phyloP scores from a whole-genome alignment of 805 yeast species.

The Starmera quercuum region DNA sequence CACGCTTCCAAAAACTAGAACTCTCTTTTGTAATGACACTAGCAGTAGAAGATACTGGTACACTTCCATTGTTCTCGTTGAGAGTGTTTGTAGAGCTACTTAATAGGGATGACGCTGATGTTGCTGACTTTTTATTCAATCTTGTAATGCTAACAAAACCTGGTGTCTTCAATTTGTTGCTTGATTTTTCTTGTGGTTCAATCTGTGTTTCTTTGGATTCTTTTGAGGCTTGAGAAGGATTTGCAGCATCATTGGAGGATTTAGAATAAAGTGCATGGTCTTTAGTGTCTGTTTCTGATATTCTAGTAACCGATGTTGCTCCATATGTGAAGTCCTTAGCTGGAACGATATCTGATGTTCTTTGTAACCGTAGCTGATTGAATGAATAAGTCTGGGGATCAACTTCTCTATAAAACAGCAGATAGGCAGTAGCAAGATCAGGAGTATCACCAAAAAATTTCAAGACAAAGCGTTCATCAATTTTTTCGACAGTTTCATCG shows the following conservation, averaged over 20 bases:
- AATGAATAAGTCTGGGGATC: constrained; percentile 27
- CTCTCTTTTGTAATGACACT: constrained; percentile 3
- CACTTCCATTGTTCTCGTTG: neutral
- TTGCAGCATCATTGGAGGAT: neutral
- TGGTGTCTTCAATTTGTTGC: too few species aligned
- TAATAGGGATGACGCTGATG: too few species aligned
- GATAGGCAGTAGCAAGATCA: constrained; percentile 87
- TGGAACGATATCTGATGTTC: too few species aligned
- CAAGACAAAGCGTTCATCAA: constrained; percentile 75
- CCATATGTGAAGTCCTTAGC: neutral
- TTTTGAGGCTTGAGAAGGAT: too few species aligned
- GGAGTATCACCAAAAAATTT: constrained; percentile 84
- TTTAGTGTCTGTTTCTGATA: neutral
- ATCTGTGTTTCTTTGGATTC: too few species aligned
- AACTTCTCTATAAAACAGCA: constrained; percentile 71
- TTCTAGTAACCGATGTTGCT: neutral
- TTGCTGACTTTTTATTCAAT: too few species aligned
- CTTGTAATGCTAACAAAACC: too few species aligned
- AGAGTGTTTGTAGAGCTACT: neutral
- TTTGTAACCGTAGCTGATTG: neutral
- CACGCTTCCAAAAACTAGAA: constrained; percentile 14
- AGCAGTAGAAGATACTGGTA: neutral
- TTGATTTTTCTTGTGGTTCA: too few species aligned
- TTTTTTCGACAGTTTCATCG: constrained; percentile 89
- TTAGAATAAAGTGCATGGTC: neutral